Evolutionary conservation across 768 basidiomycete genomes (phyloP).

Genomic region (Naganishia friedmannii): DNA sequence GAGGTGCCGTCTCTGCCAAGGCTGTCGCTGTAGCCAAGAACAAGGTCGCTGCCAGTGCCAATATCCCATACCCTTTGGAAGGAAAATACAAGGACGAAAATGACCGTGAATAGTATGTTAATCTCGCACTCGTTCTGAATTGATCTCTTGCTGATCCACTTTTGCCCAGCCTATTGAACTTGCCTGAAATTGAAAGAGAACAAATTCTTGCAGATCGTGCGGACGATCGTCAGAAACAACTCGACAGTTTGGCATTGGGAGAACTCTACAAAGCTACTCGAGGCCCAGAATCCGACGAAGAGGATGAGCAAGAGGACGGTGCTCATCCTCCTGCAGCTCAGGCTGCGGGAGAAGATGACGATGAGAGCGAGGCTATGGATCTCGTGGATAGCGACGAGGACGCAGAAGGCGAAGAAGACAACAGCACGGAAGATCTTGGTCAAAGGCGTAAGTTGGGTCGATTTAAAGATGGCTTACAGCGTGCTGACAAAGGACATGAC

Average conservation of each 20-base stretch:
- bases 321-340: not conserved
- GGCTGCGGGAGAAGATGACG: constrained; percentile 32
- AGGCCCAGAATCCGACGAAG: constrained; percentile 28
- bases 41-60: constrained; percentile 5
- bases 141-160: not conserved
- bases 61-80: constrained; percentile 74
- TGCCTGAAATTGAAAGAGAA: constrained; percentile 88
- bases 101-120: constrained; percentile 72
- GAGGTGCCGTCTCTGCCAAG: constrained; percentile 17
- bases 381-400: constrained; percentile 44
- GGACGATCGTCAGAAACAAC: constrained; percentile 70
- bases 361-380: constrained; percentile 44
- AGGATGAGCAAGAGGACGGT: constrained; percentile 11
- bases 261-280: constrained; percentile 28
- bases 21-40: constrained; percentile 22
- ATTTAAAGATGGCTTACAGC: not conserved
- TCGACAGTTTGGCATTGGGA: constrained; percentile 27
- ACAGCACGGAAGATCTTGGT: constrained; percentile 2
- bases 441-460: constrained; percentile 14
- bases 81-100: constrained; percentile 82
- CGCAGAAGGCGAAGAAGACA: constrained; percentile 30
- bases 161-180: constrained; percentile 62
- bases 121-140: not conserved
- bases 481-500: not conserved
- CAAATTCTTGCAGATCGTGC: constrained; percentile 73